Evolutionary conservation across 108 stramenopile species (phyloP).

Genomic region (Cylindrotheca fusiformis): DNA sequence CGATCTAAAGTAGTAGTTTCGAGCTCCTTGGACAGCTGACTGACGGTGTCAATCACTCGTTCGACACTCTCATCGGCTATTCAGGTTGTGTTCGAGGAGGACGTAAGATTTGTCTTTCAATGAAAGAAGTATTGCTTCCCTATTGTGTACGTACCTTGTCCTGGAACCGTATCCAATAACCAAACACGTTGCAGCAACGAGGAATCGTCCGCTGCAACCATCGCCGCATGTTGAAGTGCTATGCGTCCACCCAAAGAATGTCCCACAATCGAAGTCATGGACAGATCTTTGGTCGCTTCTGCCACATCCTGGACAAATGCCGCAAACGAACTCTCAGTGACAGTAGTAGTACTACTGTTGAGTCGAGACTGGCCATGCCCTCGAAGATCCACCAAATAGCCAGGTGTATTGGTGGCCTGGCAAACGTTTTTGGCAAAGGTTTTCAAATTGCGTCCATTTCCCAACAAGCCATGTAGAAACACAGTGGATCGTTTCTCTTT

Average conservation of each 20-base stretch:
- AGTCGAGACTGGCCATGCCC: slow-evolving; percentile 62
- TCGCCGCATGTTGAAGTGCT: slow-evolving; percentile 62
- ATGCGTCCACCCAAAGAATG: slow-evolving; percentile 85
- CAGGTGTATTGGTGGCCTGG: slow-evolving; percentile 5
- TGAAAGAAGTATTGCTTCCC: not conserved
- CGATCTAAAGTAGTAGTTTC: not conserved
- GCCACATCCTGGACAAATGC: slow-evolving; percentile 44
- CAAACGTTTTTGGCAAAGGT: slow-evolving; percentile 66
- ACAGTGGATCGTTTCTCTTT: slow-evolving; percentile 15
- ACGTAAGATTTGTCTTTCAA: no score
- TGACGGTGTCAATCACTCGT: slow-evolving; percentile 52
- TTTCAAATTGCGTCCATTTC: slow-evolving; percentile 71
- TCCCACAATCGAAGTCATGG: slow-evolving; percentile 50
- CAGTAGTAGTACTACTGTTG: not conserved
- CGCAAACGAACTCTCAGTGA: slow-evolving; percentile 17
- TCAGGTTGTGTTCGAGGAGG: no score
- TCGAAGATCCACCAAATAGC: slow-evolving; percentile 65
- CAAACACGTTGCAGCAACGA: slow-evolving; percentile 42
- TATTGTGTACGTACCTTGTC: slow-evolving; percentile 9
- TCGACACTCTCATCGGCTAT: slow-evolving; percentile 59
- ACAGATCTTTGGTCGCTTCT: slow-evolving; percentile 7
- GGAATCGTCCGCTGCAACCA: not conserved
- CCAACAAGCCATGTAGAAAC: slow-evolving; percentile 84
- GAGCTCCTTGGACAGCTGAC: not conserved
- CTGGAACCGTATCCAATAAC: slow-evolving; percentile 83